phyloP scores from a whole-genome alignment of 2,329 filamentous ascomycete species.

The Aspergillus fructus region DNA sequence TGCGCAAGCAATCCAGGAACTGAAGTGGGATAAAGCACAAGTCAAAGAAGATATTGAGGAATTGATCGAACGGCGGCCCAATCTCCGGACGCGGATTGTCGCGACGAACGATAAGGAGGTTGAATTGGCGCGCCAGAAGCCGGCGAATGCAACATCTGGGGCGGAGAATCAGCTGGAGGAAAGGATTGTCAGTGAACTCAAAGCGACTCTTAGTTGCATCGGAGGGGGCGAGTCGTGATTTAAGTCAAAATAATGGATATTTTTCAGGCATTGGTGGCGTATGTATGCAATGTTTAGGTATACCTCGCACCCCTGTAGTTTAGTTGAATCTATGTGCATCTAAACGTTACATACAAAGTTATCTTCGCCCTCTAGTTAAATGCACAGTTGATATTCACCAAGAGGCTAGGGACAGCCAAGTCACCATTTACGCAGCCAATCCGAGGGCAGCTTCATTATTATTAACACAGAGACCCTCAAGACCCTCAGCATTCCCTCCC shows the following conservation, averaged over 20 bases:
- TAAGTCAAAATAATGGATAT: constrained; percentile 7
- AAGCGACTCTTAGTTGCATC: constrained; percentile 50
- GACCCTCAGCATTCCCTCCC: neutral
- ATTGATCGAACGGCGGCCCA: constrained; percentile 68
- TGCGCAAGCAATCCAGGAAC: constrained; percentile 63
- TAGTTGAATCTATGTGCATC: constrained; percentile 2
- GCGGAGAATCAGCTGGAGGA: constrained; percentile 70
- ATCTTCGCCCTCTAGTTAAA: neutral
- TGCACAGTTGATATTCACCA: neutral
- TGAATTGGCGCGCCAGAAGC: constrained; percentile 54
- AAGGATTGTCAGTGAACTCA: constrained; percentile 70
- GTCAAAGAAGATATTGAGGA: constrained; percentile 82
- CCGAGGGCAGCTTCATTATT: too few relatives aligned
- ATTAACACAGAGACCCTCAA: neutral
- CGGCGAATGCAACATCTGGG: constrained; percentile 40
- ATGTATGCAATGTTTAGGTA: neutral
- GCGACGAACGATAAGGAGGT: constrained; percentile 71
- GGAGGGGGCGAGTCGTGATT: constrained; percentile 37
- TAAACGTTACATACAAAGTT: neutral
- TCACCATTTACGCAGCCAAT: neutral
- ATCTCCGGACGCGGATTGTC: constrained; percentile 70
- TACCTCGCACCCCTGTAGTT: neutral
- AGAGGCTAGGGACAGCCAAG: neutral
- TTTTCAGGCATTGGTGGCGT: constrained; percentile 5
- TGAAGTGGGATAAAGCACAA: constrained; percentile 71